A percentile compares a stretch with the other conserved stretches of the same genome.
Evolutionary conservation across 768 basidiomycete species (phyloP).

Genomic region (Rhizopogon salebrosus): DNA sequence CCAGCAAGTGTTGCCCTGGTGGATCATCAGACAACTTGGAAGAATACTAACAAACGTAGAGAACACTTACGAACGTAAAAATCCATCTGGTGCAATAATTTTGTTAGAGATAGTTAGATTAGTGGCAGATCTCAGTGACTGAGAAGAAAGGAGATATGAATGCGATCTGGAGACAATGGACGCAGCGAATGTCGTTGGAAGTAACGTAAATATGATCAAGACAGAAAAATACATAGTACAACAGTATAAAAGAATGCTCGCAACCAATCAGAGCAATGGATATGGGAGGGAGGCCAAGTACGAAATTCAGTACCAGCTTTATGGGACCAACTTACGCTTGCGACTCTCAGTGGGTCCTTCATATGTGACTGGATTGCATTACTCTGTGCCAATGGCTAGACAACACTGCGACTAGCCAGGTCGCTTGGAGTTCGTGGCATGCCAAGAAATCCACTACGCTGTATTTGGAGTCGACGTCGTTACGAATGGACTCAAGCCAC

Average conservation of each 20-base stretch:
- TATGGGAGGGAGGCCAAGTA: too few relatives aligned
- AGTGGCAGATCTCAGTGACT: conserved; percentile 11
- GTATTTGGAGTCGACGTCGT: too few relatives aligned
- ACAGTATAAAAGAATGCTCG: neutral
- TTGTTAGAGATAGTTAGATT: conserved; percentile 35
- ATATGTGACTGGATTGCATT: too few relatives aligned
- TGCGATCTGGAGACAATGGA: conserved; percentile 11
- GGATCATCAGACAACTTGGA: neutral
- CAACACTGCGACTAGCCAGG: too few relatives aligned
- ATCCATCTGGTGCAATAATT: conserved; percentile 44
- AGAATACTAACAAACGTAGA: neutral
- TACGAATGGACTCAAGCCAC: too few relatives aligned
- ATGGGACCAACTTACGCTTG: neutral
- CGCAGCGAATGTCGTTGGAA: conserved; percentile 8
- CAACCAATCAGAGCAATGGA: neutral
- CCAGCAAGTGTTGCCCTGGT: conserved; percentile 28
- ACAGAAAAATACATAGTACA: conserved; percentile 10
- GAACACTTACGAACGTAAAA: conserved; percentile 33
- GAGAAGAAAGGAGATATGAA: neutral
- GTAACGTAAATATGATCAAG: conserved; percentile 2
- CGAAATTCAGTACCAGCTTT: too few relatives aligned
- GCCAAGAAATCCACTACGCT: too few relatives aligned
- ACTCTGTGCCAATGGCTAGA: too few relatives aligned
- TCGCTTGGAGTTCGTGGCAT: too few relatives aligned
- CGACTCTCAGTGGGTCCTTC: neutral